Percentiles rank a stretch among this genome's conserved stretches.
Conservation (phyloP, 129 eudicot species). For the Chrysanthemum lavandulifolium region DNA sequence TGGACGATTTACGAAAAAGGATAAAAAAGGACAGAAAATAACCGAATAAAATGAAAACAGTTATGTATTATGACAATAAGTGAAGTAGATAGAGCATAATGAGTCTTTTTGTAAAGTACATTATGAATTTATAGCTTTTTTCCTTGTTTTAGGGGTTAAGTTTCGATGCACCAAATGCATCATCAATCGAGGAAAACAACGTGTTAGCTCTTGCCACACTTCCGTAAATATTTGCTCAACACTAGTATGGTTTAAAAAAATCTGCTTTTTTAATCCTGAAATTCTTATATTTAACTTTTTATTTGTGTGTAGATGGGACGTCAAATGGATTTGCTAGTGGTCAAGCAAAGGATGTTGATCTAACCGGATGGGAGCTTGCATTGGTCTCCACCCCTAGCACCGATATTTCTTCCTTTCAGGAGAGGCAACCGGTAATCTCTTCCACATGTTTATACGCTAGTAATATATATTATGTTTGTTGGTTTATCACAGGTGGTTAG, state of each 20-base stretch:
- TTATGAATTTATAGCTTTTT: too few relatives aligned
- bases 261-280: neutral
- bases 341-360: slow-evolving; percentile 65
- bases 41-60: too few relatives aligned
- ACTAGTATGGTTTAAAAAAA: neutral
- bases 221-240: slow-evolving; percentile 35
- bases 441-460: neutral
- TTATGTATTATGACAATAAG: too few relatives aligned
- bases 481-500: neutral
- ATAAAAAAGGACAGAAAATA: too few relatives aligned
- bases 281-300: neutral
- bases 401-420: slow-evolving; percentile 68
- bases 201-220: slow-evolving; percentile 88
- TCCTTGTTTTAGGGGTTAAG: slow-evolving; percentile 58
- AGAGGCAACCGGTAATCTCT: slow-evolving; percentile 73
- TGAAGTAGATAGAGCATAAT: too few relatives aligned
- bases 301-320: slow-evolving; percentile 37
- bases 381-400: slow-evolving; percentile 81
- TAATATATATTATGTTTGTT: neutral
- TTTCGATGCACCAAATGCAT: slow-evolving; percentile 43
- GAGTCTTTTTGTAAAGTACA: too few relatives aligned
- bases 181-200: slow-evolving; percentile 78
- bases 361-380: slow-evolving; percentile 98
- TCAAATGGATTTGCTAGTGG: slow-evolving; percentile 45
- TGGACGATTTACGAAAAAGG: too few relatives aligned